Conservation (phyloP, 495 filamentous ascomycete species). For the Clohesyomyces aquaticus region DNA sequence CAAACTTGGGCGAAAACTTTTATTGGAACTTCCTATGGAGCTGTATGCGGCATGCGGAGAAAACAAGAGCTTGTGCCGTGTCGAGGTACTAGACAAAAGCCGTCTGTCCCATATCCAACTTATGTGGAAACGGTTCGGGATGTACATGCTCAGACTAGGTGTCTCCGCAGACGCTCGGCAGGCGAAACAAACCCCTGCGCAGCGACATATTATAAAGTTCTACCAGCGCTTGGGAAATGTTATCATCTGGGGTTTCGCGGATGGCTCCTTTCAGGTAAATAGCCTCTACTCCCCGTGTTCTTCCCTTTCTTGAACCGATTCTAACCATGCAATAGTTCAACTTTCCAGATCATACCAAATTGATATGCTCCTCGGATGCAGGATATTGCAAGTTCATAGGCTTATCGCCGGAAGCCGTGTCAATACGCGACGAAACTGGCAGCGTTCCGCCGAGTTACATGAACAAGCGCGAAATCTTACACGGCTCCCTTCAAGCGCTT, state of each 20-base stretch:
- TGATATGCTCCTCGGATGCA: conserved; percentile 74
- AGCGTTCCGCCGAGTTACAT: conserved; percentile 69
- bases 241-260: conserved; percentile 84
- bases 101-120: conserved; percentile 72
- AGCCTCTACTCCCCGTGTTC: not conserved
- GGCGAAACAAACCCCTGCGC: conserved; percentile 39
- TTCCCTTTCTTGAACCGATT: not conserved
- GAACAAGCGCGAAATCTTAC: conserved; percentile 61
- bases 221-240: conserved; percentile 88
- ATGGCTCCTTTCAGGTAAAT: conserved; percentile 80
- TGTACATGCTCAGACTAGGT: conserved; percentile 97
- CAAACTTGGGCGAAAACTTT: conserved; percentile 63
- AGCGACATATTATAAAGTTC: conserved; percentile 71
- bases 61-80: conserved; percentile 63
- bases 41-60: conserved; percentile 74
- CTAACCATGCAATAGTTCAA: conserved; percentile 68
- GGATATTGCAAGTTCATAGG: conserved; percentile 85
- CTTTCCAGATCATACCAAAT: conserved; percentile 96
- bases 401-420: conserved; percentile 69
- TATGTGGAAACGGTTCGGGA: conserved; percentile 88
- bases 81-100: conserved; percentile 61
- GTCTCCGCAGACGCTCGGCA: too few relatives aligned
- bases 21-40: conserved; percentile 76
- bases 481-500: conserved; percentile 59
- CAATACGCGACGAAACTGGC: conserved; percentile 63